These are phyloP conservation scores for Candida sanyaensis DNA, from an alignment of 1,139 yeast genomes.

Conservation along the genomic window DNA sequence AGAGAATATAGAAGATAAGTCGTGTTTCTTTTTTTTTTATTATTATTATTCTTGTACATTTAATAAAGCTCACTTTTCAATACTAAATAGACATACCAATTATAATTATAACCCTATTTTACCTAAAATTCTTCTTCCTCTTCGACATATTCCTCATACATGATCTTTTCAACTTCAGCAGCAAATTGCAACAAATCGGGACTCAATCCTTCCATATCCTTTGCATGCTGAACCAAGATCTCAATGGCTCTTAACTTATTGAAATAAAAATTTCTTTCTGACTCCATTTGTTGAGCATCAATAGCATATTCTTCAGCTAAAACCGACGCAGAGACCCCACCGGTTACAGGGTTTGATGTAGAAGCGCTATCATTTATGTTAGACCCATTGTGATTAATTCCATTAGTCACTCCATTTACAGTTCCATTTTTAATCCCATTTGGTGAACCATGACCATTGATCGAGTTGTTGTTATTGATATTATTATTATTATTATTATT, in stretches of 20 bases:
- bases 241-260: conserved; percentile 89
- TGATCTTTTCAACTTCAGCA: conserved; percentile 4
- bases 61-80: neutral
- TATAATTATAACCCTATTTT: neutral
- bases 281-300: conserved; percentile 52
- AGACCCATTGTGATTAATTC: neutral
- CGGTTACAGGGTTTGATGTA: conserved; percentile 6
- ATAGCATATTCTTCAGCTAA: conserved; percentile 11
- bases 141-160: conserved; percentile 6
- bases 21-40: too few relatives aligned
- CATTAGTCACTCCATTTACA: neutral
- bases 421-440: conserved; percentile 2
- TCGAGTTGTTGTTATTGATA: neutral
- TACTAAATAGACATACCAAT: neutral
- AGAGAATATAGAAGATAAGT: too few relatives aligned
- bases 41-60: too few relatives aligned
- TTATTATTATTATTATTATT: neutral
- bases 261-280: conserved; percentile 88
- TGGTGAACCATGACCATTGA: conserved; percentile 1
- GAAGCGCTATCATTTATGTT: neutral
- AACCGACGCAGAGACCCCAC: conserved; percentile 21
- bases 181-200: conserved; percentile 5
- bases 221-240: conserved; percentile 61
- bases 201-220: conserved; percentile 6
- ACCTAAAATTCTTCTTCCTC: conserved; percentile 5